Evolutionary conservation across 805 yeast species (phyloP), one percentile per base, ranked within the genome.

Genomic region (Sugiyamaella smithiae): DNA sequence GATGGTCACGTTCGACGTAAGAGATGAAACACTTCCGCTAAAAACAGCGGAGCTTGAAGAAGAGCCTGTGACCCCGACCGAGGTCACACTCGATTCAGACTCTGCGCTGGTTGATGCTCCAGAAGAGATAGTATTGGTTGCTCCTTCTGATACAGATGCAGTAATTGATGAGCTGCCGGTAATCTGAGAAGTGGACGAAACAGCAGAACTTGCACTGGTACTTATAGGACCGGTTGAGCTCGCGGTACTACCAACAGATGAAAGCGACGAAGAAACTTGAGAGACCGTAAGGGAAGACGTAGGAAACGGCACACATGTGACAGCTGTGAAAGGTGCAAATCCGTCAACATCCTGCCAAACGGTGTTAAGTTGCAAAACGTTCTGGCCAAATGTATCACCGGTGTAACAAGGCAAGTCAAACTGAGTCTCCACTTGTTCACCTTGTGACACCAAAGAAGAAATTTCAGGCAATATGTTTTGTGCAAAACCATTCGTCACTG

Each of bases 331-430:
- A n/a, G 38, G 38, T 5, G 22, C 20, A 19, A 16, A 35, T 14
- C 38, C 38, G 16, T 16, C 22, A 16, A 19, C 38, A 3, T 20
- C 5, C 9, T 14, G 9, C 38, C 38, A 35, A 5, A 19, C 38
- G 7, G 20, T 19, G 8, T 35, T 35, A 12, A 12, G 3, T 3
- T 4, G 12, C 22, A 6, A 4, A 16, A 35, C 22, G 7, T 16
- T 35, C 16, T 16, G 20, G 3, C 38, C 38, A 6, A 35, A 16
- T 9, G 5, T 7, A 4, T 35, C 38, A 4, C 3, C 22, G 5
- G 38, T 35, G 8, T 35, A 35, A 20, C 38, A 35, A 5, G 38
- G 22, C 38, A 35, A 35, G 38, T 35, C 38, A 16, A 6, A 35
- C 20, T 35, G 20, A 3, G 22, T 16, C 16, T 35, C 38, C 11